Evolutionary conservation across 2,329 filamentous ascomycete species (phyloP).

Genomic region (Ophiostoma himal-ulmi): DNA sequence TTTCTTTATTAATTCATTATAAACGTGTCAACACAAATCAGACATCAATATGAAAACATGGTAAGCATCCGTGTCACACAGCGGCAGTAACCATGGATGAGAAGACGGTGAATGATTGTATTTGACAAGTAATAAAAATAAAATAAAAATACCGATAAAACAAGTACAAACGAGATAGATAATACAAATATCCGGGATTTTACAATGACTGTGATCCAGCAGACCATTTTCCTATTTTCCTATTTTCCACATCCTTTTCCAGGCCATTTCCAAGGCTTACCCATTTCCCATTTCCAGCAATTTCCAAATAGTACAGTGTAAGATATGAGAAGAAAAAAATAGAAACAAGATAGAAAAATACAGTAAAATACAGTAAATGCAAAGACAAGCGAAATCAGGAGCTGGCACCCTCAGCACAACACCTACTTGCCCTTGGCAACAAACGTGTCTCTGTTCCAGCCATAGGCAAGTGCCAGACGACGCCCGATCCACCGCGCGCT

Average conservation of each 20-base stretch:
- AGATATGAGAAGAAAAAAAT: neutral
- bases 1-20: neutral
- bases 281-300: neutral
- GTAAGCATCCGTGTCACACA: neutral
- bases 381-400: too few species aligned
- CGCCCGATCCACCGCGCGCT: conserved; percentile 44
- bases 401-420: too few species aligned
- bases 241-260: neutral
- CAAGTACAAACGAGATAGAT: too few species aligned
- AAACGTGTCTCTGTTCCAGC: conserved; percentile 46
- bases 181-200: neutral
- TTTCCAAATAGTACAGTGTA: neutral
- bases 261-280: neutral
- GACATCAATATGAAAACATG: neutral
- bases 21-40: neutral
- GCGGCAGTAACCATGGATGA: neutral
- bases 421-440: conserved; percentile 19
- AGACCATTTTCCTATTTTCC: neutral
- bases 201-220: neutral
- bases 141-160: neutral
- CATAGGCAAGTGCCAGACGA: conserved; percentile 45
- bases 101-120: neutral
- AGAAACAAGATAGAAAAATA: neutral
- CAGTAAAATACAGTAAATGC: neutral
- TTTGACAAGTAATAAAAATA: neutral